Conservation (phyloP, 371 early-diverging fungal species). For the Zopfochytrium polystomum region DNA sequence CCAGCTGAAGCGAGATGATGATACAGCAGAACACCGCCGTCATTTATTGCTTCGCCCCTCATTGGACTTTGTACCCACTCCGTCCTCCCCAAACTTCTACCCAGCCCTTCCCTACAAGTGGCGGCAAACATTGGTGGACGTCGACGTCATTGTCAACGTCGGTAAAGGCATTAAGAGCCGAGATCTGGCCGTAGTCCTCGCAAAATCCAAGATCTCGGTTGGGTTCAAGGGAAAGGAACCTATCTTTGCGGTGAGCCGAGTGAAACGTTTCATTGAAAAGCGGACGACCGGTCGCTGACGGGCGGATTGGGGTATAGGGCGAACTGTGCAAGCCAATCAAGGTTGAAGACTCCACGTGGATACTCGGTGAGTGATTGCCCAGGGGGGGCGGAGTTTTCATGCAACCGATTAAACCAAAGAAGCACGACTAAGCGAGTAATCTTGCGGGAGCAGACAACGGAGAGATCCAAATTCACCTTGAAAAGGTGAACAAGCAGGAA, state of each 20-base stretch:
- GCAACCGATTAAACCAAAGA: too few relatives aligned
- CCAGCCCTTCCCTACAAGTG: conserved; percentile 70
- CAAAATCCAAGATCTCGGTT: conserved; percentile 64
- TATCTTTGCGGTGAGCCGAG: conserved; percentile 61
- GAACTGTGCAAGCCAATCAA: conserved; percentile 68
- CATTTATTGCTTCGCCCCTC: background rate
- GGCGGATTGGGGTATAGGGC: too few relatives aligned
- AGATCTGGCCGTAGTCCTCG: conserved; percentile 67
- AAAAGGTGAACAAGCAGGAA: conserved; percentile 76
- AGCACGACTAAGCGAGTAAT: too few relatives aligned
- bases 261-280: background rate
- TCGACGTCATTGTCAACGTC: conserved; percentile 72
- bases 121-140: conserved; percentile 84
- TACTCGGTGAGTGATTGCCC: conserved; percentile 65
- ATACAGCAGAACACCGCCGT: too few relatives aligned
- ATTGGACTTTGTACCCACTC: background rate
- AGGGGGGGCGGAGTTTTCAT: too few relatives aligned
- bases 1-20: background rate
- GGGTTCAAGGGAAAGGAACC: conserved; percentile 74
- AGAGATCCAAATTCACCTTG: conserved; percentile 74
- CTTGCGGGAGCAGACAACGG: conserved; percentile 65
- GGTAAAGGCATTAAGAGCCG: conserved; percentile 71
- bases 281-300: background rate
- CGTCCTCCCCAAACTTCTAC: background rate
- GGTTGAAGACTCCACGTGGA: conserved; percentile 84